Base-by-base conservation (phyloP, 73 alveolate species). In the Paramecium tetraurelia region DNA sequence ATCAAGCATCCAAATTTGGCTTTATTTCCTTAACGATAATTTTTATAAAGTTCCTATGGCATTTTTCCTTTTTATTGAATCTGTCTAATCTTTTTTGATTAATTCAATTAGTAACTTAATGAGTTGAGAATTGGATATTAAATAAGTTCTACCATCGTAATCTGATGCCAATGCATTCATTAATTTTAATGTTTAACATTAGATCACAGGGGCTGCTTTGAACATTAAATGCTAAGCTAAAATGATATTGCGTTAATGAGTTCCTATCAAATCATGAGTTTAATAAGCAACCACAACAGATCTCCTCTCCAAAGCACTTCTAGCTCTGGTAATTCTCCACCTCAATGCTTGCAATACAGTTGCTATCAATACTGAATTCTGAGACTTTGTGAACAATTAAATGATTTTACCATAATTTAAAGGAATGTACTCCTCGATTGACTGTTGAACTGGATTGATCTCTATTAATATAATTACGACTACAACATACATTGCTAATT, bases 11-110 rank as follows among this genome's bases (percentile, higher is more conserved):
- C 95, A 93, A 86, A 95, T 94, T 85, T 98, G 96, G n/a, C 99
- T 98, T 58, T 96, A 93, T 84, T 97, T 92, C 41, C 99, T 92
- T 33, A 98, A 94, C 2, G 99, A 97, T 84, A 98, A 95, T 89
- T 98, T 98, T 85, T 98, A 95, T 58, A 98, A 97, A 21, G 99
- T 95, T 7, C 99, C 99, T 20, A 98, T 85, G 31, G 99, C 98
- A 77, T 97, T 96, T 86, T 96, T 96, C 41, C 99, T 76, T 21
- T 96, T 94, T 72, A 95, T 94, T 29, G 99, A 94, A 87, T 98
- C 99, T 2, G 95, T 94, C 35, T 94, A 41, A 92, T 98, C 99
- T 44, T 92, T 88, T 86, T 96, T 93, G 92, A 98, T 83, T 11
- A 97, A 86, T 58, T 94, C 97, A 14, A 98, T 97, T 18, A 98